Percentiles rank a stretch among this genome's conserved stretches.
Evolutionary conservation across 306 rosid species (phyloP).

Genomic region (Begonia masoniana): DNA sequence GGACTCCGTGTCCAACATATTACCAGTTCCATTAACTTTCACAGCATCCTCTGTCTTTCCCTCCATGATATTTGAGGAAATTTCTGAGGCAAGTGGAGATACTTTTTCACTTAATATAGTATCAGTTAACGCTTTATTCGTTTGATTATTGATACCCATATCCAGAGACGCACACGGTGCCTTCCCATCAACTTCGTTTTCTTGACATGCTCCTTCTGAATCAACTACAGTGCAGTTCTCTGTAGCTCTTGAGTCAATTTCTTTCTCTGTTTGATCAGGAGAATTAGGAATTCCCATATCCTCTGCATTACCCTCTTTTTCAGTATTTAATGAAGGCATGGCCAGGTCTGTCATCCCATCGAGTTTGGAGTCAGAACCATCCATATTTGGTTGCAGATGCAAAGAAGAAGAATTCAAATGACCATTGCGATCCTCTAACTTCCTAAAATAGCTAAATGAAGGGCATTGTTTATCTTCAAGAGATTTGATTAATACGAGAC

Average conservation of each 20-base stretch:
- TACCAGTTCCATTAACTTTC: conserved; percentile 15
- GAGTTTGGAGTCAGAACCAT: conserved; percentile 18
- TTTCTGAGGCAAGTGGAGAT: neutral
- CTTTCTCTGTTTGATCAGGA: conserved; percentile 21
- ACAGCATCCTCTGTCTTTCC: conserved; percentile 15
- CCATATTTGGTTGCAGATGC: conserved; percentile 14
- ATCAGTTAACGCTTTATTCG: conserved; percentile 5
- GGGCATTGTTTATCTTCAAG: conserved; percentile 13
- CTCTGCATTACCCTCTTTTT: conserved; percentile 28
- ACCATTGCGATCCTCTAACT: conserved; percentile 7
- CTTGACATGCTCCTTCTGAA: conserved; percentile 17
- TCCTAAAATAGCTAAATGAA: conserved; percentile 13
- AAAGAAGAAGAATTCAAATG: conserved; percentile 3
- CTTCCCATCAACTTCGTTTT: conserved; percentile 29
- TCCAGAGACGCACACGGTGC: conserved; percentile 36
- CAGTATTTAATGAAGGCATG: conserved; percentile 9
- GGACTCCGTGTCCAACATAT: conserved; percentile 7
- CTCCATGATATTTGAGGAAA: conserved; percentile 9
- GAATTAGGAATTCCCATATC: conserved; percentile 21
- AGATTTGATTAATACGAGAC: conserved; percentile 8
- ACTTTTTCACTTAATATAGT: too few relatives aligned
- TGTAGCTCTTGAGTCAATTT: conserved; percentile 13
- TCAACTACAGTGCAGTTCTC: conserved; percentile 23
- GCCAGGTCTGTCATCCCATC: conserved; percentile 13
- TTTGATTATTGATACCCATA: conserved; percentile 20